Conservation (phyloP, 257 asterid species). For the Petrea volubilis region DNA sequence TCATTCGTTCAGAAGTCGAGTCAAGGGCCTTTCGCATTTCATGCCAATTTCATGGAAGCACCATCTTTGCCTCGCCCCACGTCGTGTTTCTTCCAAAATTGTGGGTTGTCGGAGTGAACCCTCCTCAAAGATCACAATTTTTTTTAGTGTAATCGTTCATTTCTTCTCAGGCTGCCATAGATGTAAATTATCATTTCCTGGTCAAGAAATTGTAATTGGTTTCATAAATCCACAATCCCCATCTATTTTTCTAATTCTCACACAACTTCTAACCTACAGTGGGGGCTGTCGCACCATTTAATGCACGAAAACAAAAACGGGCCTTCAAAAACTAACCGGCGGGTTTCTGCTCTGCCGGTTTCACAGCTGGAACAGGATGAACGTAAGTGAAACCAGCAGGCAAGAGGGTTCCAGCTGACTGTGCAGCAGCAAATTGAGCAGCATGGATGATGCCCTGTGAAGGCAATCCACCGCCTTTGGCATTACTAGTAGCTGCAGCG, state of each 20-base stretch:
- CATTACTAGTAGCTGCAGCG: background rate
- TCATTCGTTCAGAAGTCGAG: too few relatives aligned
- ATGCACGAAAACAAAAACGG: background rate
- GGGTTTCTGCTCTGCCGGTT: background rate
- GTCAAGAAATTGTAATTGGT: constrained; percentile 29
- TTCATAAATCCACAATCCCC: constrained; percentile 22
- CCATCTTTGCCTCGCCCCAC: background rate
- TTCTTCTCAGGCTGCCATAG: constrained; percentile 80
- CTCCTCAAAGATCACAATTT: background rate
- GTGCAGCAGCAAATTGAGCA: background rate
- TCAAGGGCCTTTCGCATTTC: background rate
- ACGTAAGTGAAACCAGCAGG: background rate
- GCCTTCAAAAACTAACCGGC: background rate
- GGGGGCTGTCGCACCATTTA: background rate
- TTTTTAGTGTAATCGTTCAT: background rate
- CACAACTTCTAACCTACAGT: background rate
- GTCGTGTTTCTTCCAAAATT: background rate
- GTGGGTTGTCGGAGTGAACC: background rate
- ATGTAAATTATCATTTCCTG: constrained; percentile 65
- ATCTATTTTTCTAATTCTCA: background rate
- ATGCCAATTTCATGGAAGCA: background rate
- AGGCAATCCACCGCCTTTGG: background rate
- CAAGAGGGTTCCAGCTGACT: background rate
- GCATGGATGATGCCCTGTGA: background rate
- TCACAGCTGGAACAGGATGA: background rate